Evolutionary conservation across 139 green algal genomes (phyloP).

Genomic region (Coccomyxa sp.): DNA sequence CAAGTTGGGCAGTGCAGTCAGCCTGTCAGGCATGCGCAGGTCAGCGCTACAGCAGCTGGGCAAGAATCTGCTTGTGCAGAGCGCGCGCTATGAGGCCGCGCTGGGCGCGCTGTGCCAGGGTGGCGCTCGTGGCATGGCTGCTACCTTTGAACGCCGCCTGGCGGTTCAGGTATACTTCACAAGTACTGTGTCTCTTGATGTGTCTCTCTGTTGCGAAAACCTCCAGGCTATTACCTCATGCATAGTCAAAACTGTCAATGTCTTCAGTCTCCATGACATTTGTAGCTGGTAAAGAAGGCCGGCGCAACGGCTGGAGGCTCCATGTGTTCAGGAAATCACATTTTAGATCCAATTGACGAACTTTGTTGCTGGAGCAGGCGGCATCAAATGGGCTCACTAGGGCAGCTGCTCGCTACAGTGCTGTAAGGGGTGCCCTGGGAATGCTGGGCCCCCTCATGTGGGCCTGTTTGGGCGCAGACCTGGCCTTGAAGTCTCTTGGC

Average conservation of each 20-base stretch:
- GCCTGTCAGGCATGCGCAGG: slow-evolving; percentile 26
- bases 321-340: too few species aligned
- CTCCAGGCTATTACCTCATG: too few species aligned
- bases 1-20: slow-evolving; percentile 61
- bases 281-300: too few species aligned
- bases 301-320: too few species aligned
- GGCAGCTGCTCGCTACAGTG: slow-evolving; percentile 54
- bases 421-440: slow-evolving; percentile 50
- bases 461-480: slow-evolving; percentile 70
- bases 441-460: slow-evolving; percentile 74
- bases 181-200: too few species aligned
- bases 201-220: too few species aligned
- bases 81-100: slow-evolving; percentile 51
- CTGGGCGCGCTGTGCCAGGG: slow-evolving; percentile 18
- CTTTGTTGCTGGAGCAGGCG: slow-evolving; percentile 23
- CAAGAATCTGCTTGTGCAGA: slow-evolving; percentile 32
- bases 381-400: slow-evolving; percentile 48
- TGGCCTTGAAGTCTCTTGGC: slow-evolving; percentile 64
- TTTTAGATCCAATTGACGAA: too few species aligned
- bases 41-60: slow-evolving; percentile 46
- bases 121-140: slow-evolving; percentile 6
- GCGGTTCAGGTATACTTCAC: slow-evolving; percentile 15
- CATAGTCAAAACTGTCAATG: too few species aligned
- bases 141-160: slow-evolving; percentile 1
- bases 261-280: too few species aligned